Base-by-base conservation (phyloP, 768 basidiomycete species). In the Naganishia vaughanmartiniae region DNA sequence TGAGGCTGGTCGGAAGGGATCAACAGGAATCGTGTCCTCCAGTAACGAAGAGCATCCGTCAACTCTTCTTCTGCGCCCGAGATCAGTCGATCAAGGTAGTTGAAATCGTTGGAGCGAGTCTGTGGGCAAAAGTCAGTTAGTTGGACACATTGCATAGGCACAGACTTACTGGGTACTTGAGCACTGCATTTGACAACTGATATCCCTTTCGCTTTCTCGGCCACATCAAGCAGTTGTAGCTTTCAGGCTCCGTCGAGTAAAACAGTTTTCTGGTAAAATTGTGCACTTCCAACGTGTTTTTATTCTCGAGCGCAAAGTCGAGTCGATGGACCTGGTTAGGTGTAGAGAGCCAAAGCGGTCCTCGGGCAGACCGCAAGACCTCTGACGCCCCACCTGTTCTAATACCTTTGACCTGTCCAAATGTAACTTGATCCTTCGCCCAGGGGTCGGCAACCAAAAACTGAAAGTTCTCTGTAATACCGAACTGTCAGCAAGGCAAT, bases 251-350 rank as follows among this genome's bases (percentile, higher is more conserved):
- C 26, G 76, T 81, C 2, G 85, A 66, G 85, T 87, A 70, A 83
- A 84, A 65, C 6, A 79, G 58, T 73, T 89, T 85, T 30, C 93
- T 86, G 31, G 92, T 89, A 78, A 92, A 93, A 48, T 92, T 85
- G 74, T 89, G 86, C 21, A 97, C 92, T 76, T 92, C 89, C 71
- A 98, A 91, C 19, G 88, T 86, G 75, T 93, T 70, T 42, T 60
- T 90, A n/a, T 91, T 90, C 4, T 78, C 76, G 31, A 78, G 76
- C 54, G 89, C 91, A 76, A 93, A 98, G 51, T 89, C 89, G 72
- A 99, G 88, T 30, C 90, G 85, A 80, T 98, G 95, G 53, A 98
- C 92, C 81, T 95, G 92, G 78, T 97, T 95, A 78, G 89, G 89
- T 87, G 94, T 93, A 74, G 92, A 92, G 66, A 98, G 85, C 82